Evolutionary conservation across 176 grass and related monocot species (phyloP).

Genomic region (Carex myosuroides): DNA sequence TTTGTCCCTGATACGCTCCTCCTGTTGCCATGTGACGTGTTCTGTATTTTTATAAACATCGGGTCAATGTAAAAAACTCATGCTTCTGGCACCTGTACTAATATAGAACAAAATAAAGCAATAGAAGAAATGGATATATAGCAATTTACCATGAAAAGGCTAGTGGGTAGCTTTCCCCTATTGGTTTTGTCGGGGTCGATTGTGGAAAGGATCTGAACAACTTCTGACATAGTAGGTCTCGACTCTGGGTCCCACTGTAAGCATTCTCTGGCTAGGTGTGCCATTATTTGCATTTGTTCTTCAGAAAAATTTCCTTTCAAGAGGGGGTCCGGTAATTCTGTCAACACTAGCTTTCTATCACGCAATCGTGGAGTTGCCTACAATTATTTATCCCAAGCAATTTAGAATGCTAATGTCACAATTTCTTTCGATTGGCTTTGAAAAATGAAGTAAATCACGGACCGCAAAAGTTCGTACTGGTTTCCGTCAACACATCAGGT

Average conservation of each 20-base stretch:
- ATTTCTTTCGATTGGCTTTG: background rate
- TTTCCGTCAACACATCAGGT: background rate
- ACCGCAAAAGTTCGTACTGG: background rate
- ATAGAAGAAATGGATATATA: background rate
- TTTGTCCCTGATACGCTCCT: slow-evolving; percentile 3
- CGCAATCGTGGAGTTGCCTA: slow-evolving; percentile 64
- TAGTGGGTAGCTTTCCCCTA: slow-evolving; percentile 41
- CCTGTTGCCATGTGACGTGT: background rate
- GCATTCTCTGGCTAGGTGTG: slow-evolving; percentile 85
- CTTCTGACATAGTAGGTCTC: slow-evolving; percentile 84
- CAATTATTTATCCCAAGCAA: slow-evolving; percentile 12
- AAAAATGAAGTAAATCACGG: background rate
- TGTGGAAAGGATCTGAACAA: slow-evolving; percentile 85
- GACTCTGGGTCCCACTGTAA: slow-evolving; percentile 93
- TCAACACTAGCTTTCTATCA: slow-evolving; percentile 60
- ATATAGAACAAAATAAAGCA: background rate
- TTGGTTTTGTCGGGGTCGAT: slow-evolving; percentile 49
- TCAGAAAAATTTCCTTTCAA: slow-evolving; percentile 55
- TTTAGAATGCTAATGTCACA: background rate
- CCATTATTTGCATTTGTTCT: slow-evolving; percentile 98
- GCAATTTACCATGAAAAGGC: slow-evolving; percentile 35
- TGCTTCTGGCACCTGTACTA: background rate
- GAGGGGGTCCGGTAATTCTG: slow-evolving; percentile 73
- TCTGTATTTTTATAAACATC: slow-evolving; percentile 3
- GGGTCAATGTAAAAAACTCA: background rate